phyloP scores from a whole-genome alignment of 495 filamentous ascomycete species.

The Neurospora sublineolata region DNA sequence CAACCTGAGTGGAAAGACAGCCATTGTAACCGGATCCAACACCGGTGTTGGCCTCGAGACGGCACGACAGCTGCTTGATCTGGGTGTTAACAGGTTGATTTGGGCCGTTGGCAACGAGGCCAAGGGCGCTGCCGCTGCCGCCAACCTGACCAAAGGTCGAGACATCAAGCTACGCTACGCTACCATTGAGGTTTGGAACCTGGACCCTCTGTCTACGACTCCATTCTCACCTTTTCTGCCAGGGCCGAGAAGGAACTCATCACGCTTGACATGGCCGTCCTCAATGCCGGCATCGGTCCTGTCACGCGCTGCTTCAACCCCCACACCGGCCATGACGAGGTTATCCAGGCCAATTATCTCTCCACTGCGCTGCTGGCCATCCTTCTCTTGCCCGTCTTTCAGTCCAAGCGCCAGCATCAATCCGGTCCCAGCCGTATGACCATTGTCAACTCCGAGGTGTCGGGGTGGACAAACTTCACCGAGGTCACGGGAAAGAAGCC shows the following conservation, averaged over 20 bases:
- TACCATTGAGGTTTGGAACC: slow-evolving; percentile 38
- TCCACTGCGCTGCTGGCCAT: slow-evolving; percentile 32
- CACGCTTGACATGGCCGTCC: slow-evolving; percentile 34
- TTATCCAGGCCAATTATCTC: slow-evolving; percentile 42
- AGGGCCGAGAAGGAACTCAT: slow-evolving; percentile 19
- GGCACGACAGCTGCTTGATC: slow-evolving; percentile 24
- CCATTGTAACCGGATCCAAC: slow-evolving; percentile 44
- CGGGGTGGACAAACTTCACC: not conserved
- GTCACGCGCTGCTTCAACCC: slow-evolving; percentile 7
- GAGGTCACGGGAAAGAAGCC: not conserved
- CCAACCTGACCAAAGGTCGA: not conserved
- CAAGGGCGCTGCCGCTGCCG: slow-evolving; percentile 2
- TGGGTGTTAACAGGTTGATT: slow-evolving; percentile 6
- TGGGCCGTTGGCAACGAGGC: slow-evolving; percentile 8
- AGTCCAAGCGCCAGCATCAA: slow-evolving; percentile 9
- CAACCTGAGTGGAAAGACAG: slow-evolving; percentile 22
- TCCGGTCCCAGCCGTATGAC: slow-evolving; percentile 2
- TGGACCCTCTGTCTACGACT: slow-evolving; percentile 38
- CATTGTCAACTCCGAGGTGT: slow-evolving; percentile 5
- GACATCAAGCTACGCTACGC: not conserved
- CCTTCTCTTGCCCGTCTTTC: slow-evolving; percentile 23
- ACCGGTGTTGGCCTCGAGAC: slow-evolving; percentile 39
- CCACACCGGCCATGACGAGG: slow-evolving; percentile 27
- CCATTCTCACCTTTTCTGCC: slow-evolving; percentile 28
- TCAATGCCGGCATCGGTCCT: slow-evolving; percentile 36